phyloP scores from a whole-genome alignment of 352 stramenopile species.

The Phytopythium delawarense region DNA sequence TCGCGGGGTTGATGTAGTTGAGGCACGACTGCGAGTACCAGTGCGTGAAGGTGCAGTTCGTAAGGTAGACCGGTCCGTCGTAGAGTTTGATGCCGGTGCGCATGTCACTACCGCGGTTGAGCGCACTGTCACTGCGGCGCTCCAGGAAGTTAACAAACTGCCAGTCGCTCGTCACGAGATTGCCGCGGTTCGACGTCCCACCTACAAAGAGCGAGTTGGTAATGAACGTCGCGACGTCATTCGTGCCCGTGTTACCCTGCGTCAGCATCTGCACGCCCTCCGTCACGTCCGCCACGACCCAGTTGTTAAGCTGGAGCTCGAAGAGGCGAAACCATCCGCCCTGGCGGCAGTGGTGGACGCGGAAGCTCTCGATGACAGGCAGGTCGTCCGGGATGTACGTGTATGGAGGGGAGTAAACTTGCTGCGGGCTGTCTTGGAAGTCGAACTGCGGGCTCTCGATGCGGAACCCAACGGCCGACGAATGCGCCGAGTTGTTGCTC shows the following conservation, averaged over 20 bases:
- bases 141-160: constrained; percentile 38
- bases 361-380: constrained; percentile 24
- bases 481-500: constrained; percentile 23
- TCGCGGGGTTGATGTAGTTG: constrained; percentile 31
- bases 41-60: constrained; percentile 28
- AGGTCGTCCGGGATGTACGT: constrained; percentile 25
- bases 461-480: constrained; percentile 20
- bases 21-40: constrained; percentile 38
- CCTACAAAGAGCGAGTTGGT: constrained; percentile 36
- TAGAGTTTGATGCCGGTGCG: constrained; percentile 36
- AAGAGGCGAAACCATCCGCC: constrained; percentile 34
- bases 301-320: constrained; percentile 23
- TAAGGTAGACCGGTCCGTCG: constrained; percentile 28
- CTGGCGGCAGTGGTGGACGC: constrained; percentile 30
- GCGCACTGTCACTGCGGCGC: constrained; percentile 26
- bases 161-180: constrained; percentile 22
- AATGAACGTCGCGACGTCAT: constrained; percentile 24
- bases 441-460: constrained; percentile 34
- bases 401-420: constrained; percentile 22
- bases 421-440: constrained; percentile 16
- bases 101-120: constrained; percentile 21
- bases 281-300: constrained; percentile 29
- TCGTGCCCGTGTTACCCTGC: constrained; percentile 22
- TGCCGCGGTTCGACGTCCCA: constrained; percentile 33
- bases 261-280: constrained; percentile 35